These are phyloP conservation scores for Colletotrichum sp. DNA, from an alignment of 2,329 filamentous ascomycete species.

Conservation along the genomic window DNA sequence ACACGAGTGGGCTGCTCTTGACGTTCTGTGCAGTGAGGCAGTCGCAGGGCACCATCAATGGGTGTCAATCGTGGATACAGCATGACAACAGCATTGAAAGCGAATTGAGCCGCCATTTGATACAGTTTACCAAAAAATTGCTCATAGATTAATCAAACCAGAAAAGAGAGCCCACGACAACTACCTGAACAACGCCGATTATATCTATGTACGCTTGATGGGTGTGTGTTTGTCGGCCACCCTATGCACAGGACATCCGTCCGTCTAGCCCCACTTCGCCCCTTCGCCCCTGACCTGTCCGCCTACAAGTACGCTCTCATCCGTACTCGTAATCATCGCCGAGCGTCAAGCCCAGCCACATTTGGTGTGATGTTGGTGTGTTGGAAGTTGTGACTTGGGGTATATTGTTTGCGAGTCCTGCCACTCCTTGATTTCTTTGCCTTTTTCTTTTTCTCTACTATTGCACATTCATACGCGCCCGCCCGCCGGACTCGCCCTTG, in stretches of 20 bases:
- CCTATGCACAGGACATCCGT: not conserved
- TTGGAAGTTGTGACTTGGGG: constrained; percentile 12
- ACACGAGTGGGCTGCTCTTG: not conserved
- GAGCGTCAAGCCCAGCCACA: not conserved
- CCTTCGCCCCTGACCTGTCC: not conserved
- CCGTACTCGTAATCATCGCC: not conserved
- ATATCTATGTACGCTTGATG: not conserved
- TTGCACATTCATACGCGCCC: not conserved
- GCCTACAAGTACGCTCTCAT: not conserved
- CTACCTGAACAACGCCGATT: not conserved
- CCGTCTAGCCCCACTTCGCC: too few species aligned
- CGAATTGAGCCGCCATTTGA: not conserved
- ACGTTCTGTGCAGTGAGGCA: not conserved
- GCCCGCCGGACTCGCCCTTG: not conserved
- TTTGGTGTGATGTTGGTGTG: not conserved
- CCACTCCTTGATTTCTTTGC: not conserved
- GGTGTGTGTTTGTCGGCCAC: not conserved
- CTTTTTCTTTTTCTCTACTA: not conserved
- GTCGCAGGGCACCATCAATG: not conserved
- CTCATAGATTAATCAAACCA: not conserved
- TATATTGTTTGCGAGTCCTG: constrained; percentile 12
- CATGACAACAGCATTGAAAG: not conserved
- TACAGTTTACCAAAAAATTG: not conserved
- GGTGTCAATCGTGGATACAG: not conserved
- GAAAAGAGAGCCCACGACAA: not conserved